Percentiles rank a stretch among this genome's conserved stretches.
phyloP scores from a whole-genome alignment of 768 basidiomycete species.

The Leucosporidium creatinivorum region DNA sequence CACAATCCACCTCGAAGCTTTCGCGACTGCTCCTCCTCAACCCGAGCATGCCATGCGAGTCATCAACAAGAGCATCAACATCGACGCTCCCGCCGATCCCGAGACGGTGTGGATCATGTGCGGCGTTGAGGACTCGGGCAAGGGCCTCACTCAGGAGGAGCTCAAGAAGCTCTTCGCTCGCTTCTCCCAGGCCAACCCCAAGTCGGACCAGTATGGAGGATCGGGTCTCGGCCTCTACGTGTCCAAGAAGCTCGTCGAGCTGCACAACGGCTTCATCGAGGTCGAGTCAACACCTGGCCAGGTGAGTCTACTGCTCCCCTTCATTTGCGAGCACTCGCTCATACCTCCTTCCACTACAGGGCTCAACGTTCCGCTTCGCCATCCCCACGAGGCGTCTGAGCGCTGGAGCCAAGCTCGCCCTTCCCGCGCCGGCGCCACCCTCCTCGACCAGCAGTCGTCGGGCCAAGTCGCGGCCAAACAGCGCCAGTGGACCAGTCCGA shows the following conservation, averaged over 20 bases:
- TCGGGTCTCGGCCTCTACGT: slow-evolving; percentile 31
- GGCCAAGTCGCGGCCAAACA: not conserved
- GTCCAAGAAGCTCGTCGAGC: slow-evolving; percentile 30
- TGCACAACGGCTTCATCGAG: slow-evolving; percentile 30
- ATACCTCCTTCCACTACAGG: not conserved
- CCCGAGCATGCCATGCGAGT: slow-evolving; percentile 12
- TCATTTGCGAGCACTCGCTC: too few species aligned
- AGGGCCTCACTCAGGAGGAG: slow-evolving; percentile 18
- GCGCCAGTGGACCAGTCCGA: too few species aligned
- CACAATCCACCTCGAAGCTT: slow-evolving; percentile 13
- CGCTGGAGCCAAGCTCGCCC: not conserved
- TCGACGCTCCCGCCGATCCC: not conserved
- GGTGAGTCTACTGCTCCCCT: not conserved
- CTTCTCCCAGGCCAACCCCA: slow-evolving; percentile 28
- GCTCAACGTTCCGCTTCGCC: slow-evolving; percentile 24
- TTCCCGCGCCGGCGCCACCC: not conserved
- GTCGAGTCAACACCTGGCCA: not conserved
- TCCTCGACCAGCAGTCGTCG: not conserved
- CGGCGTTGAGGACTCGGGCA: slow-evolving; percentile 23
- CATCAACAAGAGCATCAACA: not conserved
- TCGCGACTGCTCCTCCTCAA: not conserved
- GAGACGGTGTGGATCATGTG: not conserved
- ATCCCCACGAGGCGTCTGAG: not conserved
- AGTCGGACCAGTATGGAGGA: slow-evolving; percentile 7
- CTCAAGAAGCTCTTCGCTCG: slow-evolving; percentile 21